These are phyloP conservation scores for Mollisiaceae sp. DNA, from an alignment of 2,329 filamentous ascomycete genomes.

Conservation along the genomic window DNA sequence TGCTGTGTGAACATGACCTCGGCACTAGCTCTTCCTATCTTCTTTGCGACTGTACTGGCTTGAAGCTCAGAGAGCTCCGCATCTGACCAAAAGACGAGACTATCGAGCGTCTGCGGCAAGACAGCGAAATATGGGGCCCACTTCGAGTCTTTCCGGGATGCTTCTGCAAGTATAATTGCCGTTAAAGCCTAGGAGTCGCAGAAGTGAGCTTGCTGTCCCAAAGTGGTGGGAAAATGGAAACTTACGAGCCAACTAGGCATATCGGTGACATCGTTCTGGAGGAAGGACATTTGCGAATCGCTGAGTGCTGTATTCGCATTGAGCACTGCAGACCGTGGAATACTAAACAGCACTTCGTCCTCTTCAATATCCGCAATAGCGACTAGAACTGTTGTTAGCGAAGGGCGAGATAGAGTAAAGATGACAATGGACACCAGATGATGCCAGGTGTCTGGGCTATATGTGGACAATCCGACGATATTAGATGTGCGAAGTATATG, in stretches of 20 bases:
- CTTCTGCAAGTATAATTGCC: constrained; percentile 37
- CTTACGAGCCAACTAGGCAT: constrained; percentile 54
- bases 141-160: constrained; percentile 34
- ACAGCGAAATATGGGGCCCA: constrained; percentile 64
- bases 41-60: constrained; percentile 65
- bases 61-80: constrained; percentile 65
- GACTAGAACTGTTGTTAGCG: constrained; percentile 50
- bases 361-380: constrained; percentile 60
- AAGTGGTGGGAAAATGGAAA: constrained; percentile 8
- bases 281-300: constrained; percentile 41
- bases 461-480: neutral
- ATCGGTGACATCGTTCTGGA: constrained; percentile 43
- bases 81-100: constrained; percentile 71
- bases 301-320: constrained; percentile 61
- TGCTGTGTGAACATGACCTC: constrained; percentile 60
- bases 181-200: constrained; percentile 35
- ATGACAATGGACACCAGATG: neutral
- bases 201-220: constrained; percentile 20
- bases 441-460: neutral
- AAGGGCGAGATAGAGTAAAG: constrained; percentile 3
- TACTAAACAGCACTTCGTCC: constrained; percentile 69
- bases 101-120: constrained; percentile 66
- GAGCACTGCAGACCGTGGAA: constrained; percentile 64
- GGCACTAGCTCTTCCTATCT: constrained; percentile 66
- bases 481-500: constrained; percentile 12